Percentiles rank a stretch among this genome's conserved stretches.
Conservation (phyloP, 805 yeast genomes). For the Pichia cephalocereana region DNA sequence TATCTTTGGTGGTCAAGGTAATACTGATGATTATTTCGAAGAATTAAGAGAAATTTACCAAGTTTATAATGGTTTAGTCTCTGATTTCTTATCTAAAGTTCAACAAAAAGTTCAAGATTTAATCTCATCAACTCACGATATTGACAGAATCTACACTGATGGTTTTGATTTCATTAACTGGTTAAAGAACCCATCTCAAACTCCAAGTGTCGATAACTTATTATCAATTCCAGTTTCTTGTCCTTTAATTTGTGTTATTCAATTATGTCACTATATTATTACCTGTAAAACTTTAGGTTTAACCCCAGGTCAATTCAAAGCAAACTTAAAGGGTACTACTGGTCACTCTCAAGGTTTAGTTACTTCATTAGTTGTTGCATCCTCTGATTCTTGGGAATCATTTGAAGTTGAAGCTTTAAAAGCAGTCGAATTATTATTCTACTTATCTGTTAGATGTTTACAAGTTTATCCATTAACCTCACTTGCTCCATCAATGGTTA, state of each 20-base stretch:
- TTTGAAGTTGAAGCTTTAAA: slow-evolving; percentile 64
- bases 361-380: slow-evolving; percentile 85
- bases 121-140: slow-evolving; percentile 63
- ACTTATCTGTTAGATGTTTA: slow-evolving; percentile 87
- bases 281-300: slow-evolving; percentile 77
- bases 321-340: slow-evolving; percentile 61
- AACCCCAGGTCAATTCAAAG: slow-evolving; percentile 82
- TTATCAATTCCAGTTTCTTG: slow-evolving; percentile 90
- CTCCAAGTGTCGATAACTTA: slow-evolving; percentile 85
- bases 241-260: slow-evolving; percentile 95
- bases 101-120: slow-evolving; percentile 60
- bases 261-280: slow-evolving; percentile 85
- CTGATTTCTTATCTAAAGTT: slow-evolving; percentile 61
- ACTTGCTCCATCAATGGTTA: slow-evolving; percentile 84
- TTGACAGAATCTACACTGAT: slow-evolving; percentile 84
- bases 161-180: slow-evolving; percentile 85
- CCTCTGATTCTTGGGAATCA: slow-evolving; percentile 75
- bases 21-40: slow-evolving; percentile 94
- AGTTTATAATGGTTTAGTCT: slow-evolving; percentile 65
- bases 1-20: slow-evolving; percentile 98
- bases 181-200: slow-evolving; percentile 75
- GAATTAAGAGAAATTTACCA: slow-evolving; percentile 82
- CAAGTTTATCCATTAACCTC: slow-evolving; percentile 89
- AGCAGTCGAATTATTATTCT: slow-evolving; percentile 80
- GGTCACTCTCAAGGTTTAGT: slow-evolving; percentile 91